These are phyloP conservation scores for Pulveroboletus ravenelii DNA, from an alignment of 768 basidiomycete genomes.

Conservation along the genomic window DNA sequence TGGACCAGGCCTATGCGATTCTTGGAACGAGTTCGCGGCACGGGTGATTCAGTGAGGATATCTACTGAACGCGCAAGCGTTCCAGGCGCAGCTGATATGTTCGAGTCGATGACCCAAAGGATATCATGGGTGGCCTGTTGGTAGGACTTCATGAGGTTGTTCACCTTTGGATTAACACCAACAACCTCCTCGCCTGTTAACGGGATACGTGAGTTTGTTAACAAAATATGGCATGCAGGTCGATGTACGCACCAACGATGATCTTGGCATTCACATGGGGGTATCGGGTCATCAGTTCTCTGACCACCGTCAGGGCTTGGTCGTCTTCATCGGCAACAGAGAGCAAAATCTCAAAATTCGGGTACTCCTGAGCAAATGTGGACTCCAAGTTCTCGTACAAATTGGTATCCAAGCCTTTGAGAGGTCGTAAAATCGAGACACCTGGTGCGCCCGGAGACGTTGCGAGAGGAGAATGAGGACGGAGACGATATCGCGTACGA, in stretches of 20 bases:
- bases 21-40: slow-evolving; percentile 32
- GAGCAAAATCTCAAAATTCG: slow-evolving; percentile 86
- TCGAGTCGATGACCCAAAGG: slow-evolving; percentile 97
- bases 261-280: slow-evolving; percentile 68
- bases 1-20: slow-evolving; percentile 80
- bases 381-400: slow-evolving; percentile 95
- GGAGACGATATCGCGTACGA: slow-evolving; percentile 67
- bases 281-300: slow-evolving; percentile 73
- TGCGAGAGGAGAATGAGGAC: slow-evolving; percentile 57
- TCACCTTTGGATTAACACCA: slow-evolving; percentile 96
- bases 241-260: slow-evolving; percentile 58
- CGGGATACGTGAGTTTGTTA: not conserved
- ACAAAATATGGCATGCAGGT: not conserved
- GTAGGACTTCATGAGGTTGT: slow-evolving; percentile 89
- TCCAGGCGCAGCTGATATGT: slow-evolving; percentile 70
- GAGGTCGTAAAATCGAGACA: slow-evolving; percentile 89
- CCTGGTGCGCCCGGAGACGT: slow-evolving; percentile 64
- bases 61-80: slow-evolving; percentile 85
- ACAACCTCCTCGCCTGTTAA: slow-evolving; percentile 70
- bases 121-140: slow-evolving; percentile 79
- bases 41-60: slow-evolving; percentile 47
- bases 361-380: slow-evolving; percentile 87
- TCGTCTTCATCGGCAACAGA: slow-evolving; percentile 87
- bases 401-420: slow-evolving; percentile 94
- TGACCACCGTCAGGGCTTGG: slow-evolving; percentile 80